Evolutionary conservation across 202 grass and related monocot species (phyloP), one percentile per base, ranked within the genome.

Genomic region (Eragrostis tef): DNA sequence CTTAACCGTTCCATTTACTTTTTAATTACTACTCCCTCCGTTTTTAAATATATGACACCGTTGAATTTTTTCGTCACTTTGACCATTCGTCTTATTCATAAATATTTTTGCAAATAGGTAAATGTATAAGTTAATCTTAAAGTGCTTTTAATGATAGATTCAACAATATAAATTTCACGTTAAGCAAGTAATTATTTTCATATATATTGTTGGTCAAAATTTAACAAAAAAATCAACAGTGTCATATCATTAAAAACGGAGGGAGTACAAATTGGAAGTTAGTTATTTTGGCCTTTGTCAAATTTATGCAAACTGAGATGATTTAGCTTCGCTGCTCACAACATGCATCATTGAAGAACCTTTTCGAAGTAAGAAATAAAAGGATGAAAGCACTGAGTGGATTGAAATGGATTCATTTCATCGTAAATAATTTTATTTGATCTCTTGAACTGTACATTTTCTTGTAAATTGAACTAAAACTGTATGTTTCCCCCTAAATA

Each of bases 361-460:
- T 47, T 78, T 47, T 77, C 25, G 46, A 79, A 72, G 29, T 31
- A 31, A 31, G 56, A 57, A 79, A 61, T 53, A 78, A 73, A 70
- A 85, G 25, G 34, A 53, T 75, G 46, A 72, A 77, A 60, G 62
- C 69, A 43, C 15, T 50, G 31, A 52, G 46, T 63, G 21, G 22
- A 31, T 7, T 51, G 31, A 87, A 70, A 80, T 86, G n/a, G 15
- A 44, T 60, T 59, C 63, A 75, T 51, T 13, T 50, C 27, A 81
- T 81, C 70, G 27, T 31, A 64, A 71, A 73, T 39, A 19, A 71
- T 72, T 12, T 0, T 25, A 36, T 31, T 31, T 81, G 39, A 24
- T 58, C 67, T 69, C 47, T 68, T 67, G 34, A 68, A 24, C 22
- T 25, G 25, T 63, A 72, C 17, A 22, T 39, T 31, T 29, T 29